Evolutionary conservation across 768 basidiomycete genomes (phyloP).

Genomic region (Auricularia auricula-judae): DNA sequence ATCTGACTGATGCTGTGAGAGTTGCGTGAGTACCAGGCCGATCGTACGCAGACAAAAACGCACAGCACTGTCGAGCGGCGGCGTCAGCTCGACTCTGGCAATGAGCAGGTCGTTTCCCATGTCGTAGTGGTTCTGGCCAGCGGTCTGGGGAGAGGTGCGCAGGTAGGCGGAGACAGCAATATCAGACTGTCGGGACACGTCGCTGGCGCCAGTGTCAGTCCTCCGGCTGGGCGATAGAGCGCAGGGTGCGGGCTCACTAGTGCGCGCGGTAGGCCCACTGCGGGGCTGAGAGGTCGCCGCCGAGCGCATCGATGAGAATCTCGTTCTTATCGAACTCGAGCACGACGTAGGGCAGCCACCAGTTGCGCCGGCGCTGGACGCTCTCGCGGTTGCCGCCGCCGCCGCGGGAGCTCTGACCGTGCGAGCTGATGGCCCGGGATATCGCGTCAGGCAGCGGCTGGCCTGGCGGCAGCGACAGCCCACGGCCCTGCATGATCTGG

Average conservation of each 20-base stretch:
- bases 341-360: conserved; percentile 96
- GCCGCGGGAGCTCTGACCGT: conserved; percentile 40
- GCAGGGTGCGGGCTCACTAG: conserved; percentile 51
- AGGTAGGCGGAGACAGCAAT: conserved; percentile 89
- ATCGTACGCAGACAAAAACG: conserved; percentile 14
- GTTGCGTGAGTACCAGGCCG: background rate
- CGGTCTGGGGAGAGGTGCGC: conserved; percentile 60
- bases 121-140: conserved; percentile 58
- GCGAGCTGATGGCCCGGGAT: conserved; percentile 62
- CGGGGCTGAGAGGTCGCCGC: conserved; percentile 82
- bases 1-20: conserved; percentile 63
- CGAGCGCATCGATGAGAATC: conserved; percentile 89
- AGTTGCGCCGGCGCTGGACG: conserved; percentile 83
- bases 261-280: conserved; percentile 94
- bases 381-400: conserved; percentile 62
- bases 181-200: conserved; percentile 89
- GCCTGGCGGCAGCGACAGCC: conserved; percentile 69
- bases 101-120: conserved; percentile 97
- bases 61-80: conserved; percentile 70
- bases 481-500: conserved; percentile 70
- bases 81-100: conserved; percentile 84
- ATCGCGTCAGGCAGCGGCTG: conserved; percentile 75
- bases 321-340: conserved; percentile 98
- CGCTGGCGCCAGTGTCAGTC: conserved; percentile 35
- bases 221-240: background rate